Conservation (phyloP, 1,284 basidiomycete species). For the Cutaneotrichosporon arboriforme region DNA sequence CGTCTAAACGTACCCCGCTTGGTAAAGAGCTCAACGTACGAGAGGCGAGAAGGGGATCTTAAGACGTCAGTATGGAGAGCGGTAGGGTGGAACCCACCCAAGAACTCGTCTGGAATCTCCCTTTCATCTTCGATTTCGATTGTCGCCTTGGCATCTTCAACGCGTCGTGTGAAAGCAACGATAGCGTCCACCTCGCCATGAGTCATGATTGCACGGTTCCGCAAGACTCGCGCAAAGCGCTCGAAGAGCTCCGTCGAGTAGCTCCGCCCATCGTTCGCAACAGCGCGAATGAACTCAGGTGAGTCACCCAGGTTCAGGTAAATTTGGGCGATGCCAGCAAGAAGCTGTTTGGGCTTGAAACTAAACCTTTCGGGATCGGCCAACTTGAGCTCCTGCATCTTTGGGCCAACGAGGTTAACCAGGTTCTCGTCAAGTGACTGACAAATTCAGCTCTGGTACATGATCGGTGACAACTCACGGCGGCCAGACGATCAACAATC, state of each 20-base stretch:
- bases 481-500: conserved; percentile 90
- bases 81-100: conserved; percentile 57
- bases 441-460: neutral
- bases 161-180: conserved; percentile 66
- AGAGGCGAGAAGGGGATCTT: conserved; percentile 35
- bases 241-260: conserved; percentile 83
- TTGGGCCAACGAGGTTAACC: conserved; percentile 79
- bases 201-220: conserved; percentile 66
- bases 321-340: conserved; percentile 84
- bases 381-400: conserved; percentile 67
- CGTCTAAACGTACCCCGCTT: too few relatives aligned
- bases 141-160: conserved; percentile 72
- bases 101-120: conserved; percentile 91
- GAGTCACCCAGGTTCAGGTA: conserved; percentile 83
- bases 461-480: conserved; percentile 60
- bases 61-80: conserved; percentile 2
- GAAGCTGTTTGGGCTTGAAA: conserved; percentile 77
- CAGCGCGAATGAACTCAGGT: conserved; percentile 74
- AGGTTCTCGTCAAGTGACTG: conserved; percentile 80
- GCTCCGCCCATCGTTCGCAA: conserved; percentile 87
- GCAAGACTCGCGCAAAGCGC: conserved; percentile 66
- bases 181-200: conserved; percentile 73
- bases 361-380: conserved; percentile 81
- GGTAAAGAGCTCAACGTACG: conserved; percentile 21
- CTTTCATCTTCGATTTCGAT: conserved; percentile 83